Conservation (phyloP, 2,329 filamentous ascomycete genomes). For the Myriangium duriaei region DNA sequence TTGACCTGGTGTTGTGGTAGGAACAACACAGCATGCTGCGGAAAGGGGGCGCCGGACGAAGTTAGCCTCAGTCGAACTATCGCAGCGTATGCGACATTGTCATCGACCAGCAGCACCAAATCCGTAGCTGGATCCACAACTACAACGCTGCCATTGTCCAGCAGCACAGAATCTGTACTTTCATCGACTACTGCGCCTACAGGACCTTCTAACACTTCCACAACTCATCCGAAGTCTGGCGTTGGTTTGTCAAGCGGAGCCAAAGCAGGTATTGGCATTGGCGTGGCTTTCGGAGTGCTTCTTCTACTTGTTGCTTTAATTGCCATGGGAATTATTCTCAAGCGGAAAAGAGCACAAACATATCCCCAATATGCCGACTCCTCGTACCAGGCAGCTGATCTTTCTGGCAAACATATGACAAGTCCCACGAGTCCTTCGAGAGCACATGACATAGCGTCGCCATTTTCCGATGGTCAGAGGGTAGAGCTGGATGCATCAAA, state of each 20-base stretch:
- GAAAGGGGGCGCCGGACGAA: background rate
- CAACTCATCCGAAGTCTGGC: no score
- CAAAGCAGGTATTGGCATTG: background rate
- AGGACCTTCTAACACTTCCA: no score
- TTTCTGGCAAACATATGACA: no score
- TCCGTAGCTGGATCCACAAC: no score
- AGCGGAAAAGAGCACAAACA: background rate
- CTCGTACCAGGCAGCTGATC: no score
- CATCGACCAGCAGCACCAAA: background rate
- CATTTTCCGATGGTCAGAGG: no score
- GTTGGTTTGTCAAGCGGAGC: background rate
- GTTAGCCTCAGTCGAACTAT: background rate
- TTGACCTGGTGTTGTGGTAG: background rate
- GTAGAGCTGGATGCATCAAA: no score
- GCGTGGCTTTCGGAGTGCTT: background rate
- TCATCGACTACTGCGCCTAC: background rate
- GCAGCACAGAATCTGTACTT: background rate
- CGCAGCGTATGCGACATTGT: background rate
- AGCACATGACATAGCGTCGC: no score
- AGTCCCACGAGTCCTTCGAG: no score
- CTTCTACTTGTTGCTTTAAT: background rate
- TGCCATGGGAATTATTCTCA: background rate
- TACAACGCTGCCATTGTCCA: no score
- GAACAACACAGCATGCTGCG: background rate
- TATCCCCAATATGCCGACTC: no score